Base-by-base conservation (phyloP, 2,329 filamentous ascomycete species). In the Dichotomopilus funicola region DNA sequence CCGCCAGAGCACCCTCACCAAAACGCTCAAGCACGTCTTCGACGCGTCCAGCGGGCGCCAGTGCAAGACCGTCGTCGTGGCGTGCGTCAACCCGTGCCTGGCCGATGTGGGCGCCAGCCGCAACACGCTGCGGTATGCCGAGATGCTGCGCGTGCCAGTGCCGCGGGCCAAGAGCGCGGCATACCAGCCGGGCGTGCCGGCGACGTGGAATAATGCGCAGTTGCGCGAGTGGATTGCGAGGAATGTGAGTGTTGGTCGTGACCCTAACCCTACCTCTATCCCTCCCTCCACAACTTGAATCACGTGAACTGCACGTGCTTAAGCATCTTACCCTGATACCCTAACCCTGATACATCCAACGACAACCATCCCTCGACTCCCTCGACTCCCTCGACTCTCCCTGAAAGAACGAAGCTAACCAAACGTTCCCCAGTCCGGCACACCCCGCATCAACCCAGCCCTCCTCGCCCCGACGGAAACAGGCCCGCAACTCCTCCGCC, bases 111-210 rank as follows among this genome's bases (percentile, higher is more conserved):
- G 66, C 1, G 67, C 75, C 0, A 76, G 68, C 61, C 78, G 73
- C 59, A 80, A 79, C 59, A 77, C 76, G 0, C 63, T 78, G 55
- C 67, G 75, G 6, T 78, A 77, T 53, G 76, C 75, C 1, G 74
- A 78, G 67, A 69, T 77, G 65, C 62, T 79, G 51, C 67, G 73
- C 1, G 73, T 75, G 1, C 59, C 69, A 1, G 63, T 69, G 8
- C 72, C 73, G 3, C 65, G 61, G 51, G 47, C 59, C 1, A 64
- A 62, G 41, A 31, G 57, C 5, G 57, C 51, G 4, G 51, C 53
- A 6, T 67, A 65, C 51, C 63, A 71, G 53, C 55, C 64, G 0
- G 55, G 52, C 6, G 62, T 64, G 31, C 71, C 74, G 1, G 65
- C 63, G 13, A 71, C 70, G 1, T 78, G 74, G 75, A 65, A 66